These are phyloP conservation scores for Aspergillus ochraceus DNA, from an alignment of 2,329 filamentous ascomycete genomes.

Conservation along the genomic window DNA sequence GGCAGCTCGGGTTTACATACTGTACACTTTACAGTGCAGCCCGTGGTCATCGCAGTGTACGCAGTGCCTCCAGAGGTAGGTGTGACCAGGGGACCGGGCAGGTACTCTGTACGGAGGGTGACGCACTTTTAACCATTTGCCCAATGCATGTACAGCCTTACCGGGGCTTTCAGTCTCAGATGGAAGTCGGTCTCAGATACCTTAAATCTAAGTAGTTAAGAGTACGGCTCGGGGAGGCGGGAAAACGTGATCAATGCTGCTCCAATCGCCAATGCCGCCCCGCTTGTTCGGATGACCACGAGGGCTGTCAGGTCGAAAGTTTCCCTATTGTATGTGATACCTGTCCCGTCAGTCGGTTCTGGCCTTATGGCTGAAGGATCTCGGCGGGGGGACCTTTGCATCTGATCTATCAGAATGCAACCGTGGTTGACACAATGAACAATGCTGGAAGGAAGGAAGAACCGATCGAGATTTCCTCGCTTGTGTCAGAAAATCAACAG, in stretches of 20 bases:
- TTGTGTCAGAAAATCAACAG: neutral
- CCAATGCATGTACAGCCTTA: conserved; percentile 20
- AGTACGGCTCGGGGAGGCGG: conserved; percentile 7
- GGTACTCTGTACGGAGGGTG: conserved; percentile 6
- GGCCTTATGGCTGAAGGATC: neutral
- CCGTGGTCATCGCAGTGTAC: neutral
- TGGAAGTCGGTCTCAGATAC: conserved; percentile 1
- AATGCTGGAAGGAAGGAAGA: neutral
- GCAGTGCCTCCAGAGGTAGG: conserved; percentile 1
- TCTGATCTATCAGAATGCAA: neutral
- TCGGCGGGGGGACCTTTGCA: neutral
- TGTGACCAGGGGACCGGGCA: neutral
- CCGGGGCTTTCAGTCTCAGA: conserved; percentile 13
- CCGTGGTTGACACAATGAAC: neutral
- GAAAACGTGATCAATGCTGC: conserved; percentile 19
- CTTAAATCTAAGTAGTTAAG: neutral
- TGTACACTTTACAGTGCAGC: neutral
- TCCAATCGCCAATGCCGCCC: conserved; percentile 16
- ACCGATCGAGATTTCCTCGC: neutral
- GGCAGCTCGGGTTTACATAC: neutral
- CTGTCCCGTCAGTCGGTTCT: neutral
- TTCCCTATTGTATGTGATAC: conserved; percentile 15
- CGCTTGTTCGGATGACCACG: conserved; percentile 24
- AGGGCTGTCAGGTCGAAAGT: conserved; percentile 16
- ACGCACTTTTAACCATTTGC: conserved; percentile 2